Base-by-base conservation (phyloP, 1,284 basidiomycete species). In the Apiotrichum brassicae region DNA sequence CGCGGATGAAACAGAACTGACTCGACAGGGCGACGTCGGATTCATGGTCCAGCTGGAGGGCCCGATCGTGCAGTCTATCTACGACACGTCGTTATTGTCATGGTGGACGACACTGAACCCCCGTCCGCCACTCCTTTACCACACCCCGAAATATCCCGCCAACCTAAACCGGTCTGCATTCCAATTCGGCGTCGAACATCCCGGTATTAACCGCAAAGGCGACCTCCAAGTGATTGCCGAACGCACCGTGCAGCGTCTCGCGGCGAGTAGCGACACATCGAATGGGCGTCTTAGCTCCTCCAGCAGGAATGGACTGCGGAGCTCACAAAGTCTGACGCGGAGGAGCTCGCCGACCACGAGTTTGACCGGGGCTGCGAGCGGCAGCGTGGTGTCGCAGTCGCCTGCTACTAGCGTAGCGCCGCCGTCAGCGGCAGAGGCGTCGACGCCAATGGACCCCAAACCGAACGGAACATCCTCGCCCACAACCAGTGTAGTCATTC, bases 21-120 rank as follows among this genome's bases (percentile, higher is more conserved):
- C 28, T 20, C 36, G 11, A n/a, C 18, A 24, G 30, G 18, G 30
- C 18, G 82, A 83, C 61, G 63, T 83, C 51, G 81, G 84, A 66
- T 80, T 84, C 80, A 83, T 79, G 76, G 63, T 75, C 7, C 80
- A 82, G 53, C 70, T 81, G 32, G 83, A 85, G 61, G 82, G 82
- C 0, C 80, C 81, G 6, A 79, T 84, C 56, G 82, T 85, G 43
- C 78, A 84, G 53, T 76, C 79, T 3, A 74, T 87, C 51, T 86
- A 86, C 68, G 84, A 87, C 63, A 81, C 80, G 68, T 80, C 81
- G 3, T 75, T 87, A 33, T 72, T 84, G 50, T 78, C 78, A 18
- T 85, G 82, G 82, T 77, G 73, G 47, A 76, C 77, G 32, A 65
- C 66, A 18, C 71, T 85, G 57, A 62, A 76, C 23, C 83, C 84